Evolutionary conservation across 2,329 filamentous ascomycete genomes (phyloP), one percentile per base, ranked within the genome.

Genomic region (Botrytis pseudocinerea): DNA sequence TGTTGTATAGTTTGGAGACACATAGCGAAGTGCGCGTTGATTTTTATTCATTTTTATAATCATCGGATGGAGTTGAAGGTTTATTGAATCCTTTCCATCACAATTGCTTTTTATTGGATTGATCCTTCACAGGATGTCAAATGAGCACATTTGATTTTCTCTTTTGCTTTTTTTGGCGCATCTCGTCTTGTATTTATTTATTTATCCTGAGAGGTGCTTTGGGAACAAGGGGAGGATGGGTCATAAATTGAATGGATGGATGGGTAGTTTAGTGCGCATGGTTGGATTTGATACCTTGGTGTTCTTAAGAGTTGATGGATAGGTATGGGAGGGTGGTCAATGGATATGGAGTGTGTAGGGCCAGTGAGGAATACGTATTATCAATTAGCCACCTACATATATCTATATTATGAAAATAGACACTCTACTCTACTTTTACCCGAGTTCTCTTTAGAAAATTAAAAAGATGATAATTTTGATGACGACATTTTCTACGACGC

Each of bases 211-310:
- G n/a, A 57, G n/a, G n/a, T 59, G 57, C 22, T 69, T 40, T 32
- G 46, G 42, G 69, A 38, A 59, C 44, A 35, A 35, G 65, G 70
- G 61, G 60, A 57, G 69, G 69, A 64, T 51, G 61, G 71, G 65
- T 72, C 73, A 74, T 74, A 78, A 76, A 79, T 79, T 78, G 78
- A 77, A 75, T 74, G 51, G 51, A 57, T 57, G 51, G 51, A 57
- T 57, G 38, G 70, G 44, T 18, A 54, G 44, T 66, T 71, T 66
- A 38, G 42, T 62, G 60, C 62, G 75, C 73, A 74, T 75, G 73
- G 72, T 65, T 68, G 77, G 77, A 76, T 78, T 76, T 78, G 78
- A 78, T 78, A 78, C 77, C 77, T 78, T 74, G 76, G 77, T 74
- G 76, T 77, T 75, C 63, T 65, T 76, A 70, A 78, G 76, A 73